Evolutionary conservation across 768 basidiomycete genomes (phyloP), one percentile per base, ranked within the genome.

Genomic region (Leucocoprinus sp.): DNA sequence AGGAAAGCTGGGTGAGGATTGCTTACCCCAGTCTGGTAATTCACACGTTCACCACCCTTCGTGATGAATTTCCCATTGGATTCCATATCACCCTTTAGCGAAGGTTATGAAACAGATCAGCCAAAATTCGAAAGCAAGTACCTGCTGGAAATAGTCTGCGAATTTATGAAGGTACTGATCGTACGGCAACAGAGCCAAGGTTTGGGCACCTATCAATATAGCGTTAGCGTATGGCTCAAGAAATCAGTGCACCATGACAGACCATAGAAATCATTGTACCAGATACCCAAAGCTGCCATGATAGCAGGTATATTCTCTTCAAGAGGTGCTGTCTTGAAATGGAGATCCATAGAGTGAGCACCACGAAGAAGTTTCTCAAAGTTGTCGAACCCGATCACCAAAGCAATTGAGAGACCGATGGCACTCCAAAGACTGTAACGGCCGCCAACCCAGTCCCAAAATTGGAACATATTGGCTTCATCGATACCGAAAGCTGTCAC

Each of bases 371-470:
- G 71, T 60, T 85, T 68, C 62, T 88, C 84, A 62, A 98, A 98
- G 73, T 93, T 88, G 28, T 96, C 87, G 60, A 80, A 96, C 2
- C 96, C 96, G 56, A 98, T 87, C 37, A 82, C 84, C 41, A 98
- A 70, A 29, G 89, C 87, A 65, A 99, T 98, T 36, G 89, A 88
- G 49, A 98, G 74, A 49, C 96, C 96, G 55, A 99, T 97, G 23
- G 96, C 95, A 51, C 90, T 93, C 95, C 96, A 98, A 53, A 99
- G 74, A 56, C 87, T 92, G 77, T 99, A 99, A 52, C 95, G 80
- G 21, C 96, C 96, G 51, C 96, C 96, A 52, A 99, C 96, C 96
- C 96, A 99, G 66, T 98, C 96, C 95, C 95, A 99, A 80, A 99
- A 98, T 61, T 86, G 82, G 80, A 99, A 99, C 93, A 99, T 99